These are phyloP conservation scores for Tetrastigma voinierianum DNA, from an alignment of 164 flowering plant genomes.

Conservation along the genomic window DNA sequence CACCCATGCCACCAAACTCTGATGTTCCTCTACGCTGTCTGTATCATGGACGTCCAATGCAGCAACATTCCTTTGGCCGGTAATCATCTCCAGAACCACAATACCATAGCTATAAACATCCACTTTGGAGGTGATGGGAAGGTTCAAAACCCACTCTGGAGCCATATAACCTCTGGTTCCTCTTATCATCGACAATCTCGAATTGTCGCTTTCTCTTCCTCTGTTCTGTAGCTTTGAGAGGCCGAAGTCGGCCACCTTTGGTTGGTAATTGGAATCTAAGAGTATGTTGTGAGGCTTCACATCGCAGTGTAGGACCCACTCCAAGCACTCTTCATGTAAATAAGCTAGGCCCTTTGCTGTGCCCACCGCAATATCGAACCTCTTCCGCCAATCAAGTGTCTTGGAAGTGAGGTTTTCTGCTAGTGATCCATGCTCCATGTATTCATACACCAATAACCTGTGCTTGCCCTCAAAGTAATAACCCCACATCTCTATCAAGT, in stretches of 20 bases:
- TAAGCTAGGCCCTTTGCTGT: constrained; percentile 31
- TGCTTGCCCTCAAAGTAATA: constrained; percentile 33
- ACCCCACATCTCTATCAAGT: constrained; percentile 32
- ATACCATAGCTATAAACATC: constrained; percentile 32
- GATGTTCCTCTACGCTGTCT: background rate
- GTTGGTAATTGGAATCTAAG: constrained; percentile 16
- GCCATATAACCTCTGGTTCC: constrained; percentile 37
- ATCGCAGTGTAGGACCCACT: constrained; percentile 36
- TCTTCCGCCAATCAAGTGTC: constrained; percentile 15
- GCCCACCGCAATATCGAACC: constrained; percentile 25
- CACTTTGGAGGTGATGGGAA: constrained; percentile 27
- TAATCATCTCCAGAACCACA: constrained; percentile 29
- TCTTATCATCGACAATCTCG: constrained; percentile 20
- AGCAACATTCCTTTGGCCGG: constrained; percentile 19
- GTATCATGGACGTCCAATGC: background rate
- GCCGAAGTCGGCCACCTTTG: constrained; percentile 35
- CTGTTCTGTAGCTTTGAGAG: constrained; percentile 22
- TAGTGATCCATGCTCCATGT: constrained; percentile 32
- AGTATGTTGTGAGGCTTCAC: constrained; percentile 34
- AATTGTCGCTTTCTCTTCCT: background rate
- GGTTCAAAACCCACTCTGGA: constrained; percentile 32
- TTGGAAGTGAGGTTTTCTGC: constrained; percentile 14
- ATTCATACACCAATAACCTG: constrained; percentile 30
- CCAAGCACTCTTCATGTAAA: constrained; percentile 39
- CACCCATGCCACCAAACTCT: constrained; percentile 21